Base-by-base conservation (phyloP, 2,329 filamentous ascomycete species). In the Nemania sp. region DNA sequence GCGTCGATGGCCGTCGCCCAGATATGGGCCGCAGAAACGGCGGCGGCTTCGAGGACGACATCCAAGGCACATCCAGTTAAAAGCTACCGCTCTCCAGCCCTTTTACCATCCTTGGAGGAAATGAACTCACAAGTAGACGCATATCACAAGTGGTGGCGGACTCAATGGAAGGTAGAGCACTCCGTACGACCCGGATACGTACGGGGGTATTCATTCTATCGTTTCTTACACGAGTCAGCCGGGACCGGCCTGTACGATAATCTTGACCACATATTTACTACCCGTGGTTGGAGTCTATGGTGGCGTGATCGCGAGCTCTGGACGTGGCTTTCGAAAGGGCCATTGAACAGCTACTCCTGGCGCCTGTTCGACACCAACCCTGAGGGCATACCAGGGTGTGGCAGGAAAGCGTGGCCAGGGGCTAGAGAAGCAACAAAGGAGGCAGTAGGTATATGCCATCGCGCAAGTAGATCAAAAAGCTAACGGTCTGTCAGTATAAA, bases 1-100 rank as follows among this genome's bases (percentile, higher is more conserved):
- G 78, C 60, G 77, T 74, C 64, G 77, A 79, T 49, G 76, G 71
- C 18, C 77, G 71, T 21, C 75, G 78, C 11, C 77, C 77, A 57
- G 64, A 66, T 54, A 5, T 65, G 62, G 60, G 62, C 59, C 29
- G 67, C 59, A 34, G 66, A 62, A 43, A 61, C 59, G 5, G 55
- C 35, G 20, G 42, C 34, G 35, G 11, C 13, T 45, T 34, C 57
- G 34, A 18, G 15, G 51, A 9, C 51, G 6, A 34, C 47, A 46
- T 17, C 46, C 9, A 39, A 39, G 21, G 40, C 52, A 42, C 13
- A 12, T 2, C 13, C 18, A 25, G 35, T 4, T 17, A 37, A 50
- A 12, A 52, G 40, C 21, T 50, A 64, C 42, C 62, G 53, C 15
- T 20, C 42, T 7, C 54, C 67, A 10, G 64, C 68, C 10, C 21